These are phyloP conservation scores for Spathaspora passalidarum DNA, from an alignment of 805 yeast species.

Conservation along the genomic window DNA sequence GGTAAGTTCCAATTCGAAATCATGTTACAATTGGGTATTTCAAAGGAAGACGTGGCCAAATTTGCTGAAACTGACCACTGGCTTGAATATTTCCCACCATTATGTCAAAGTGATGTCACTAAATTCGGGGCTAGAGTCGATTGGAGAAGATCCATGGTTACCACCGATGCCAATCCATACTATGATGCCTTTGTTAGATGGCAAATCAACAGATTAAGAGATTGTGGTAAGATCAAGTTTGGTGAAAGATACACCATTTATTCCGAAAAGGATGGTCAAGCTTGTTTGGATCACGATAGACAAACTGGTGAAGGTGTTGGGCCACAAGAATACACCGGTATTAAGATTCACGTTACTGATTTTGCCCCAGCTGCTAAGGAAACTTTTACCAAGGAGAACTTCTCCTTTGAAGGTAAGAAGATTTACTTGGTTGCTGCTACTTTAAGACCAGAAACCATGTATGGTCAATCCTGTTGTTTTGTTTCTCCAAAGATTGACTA, in stretches of 20 bases:
- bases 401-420: constrained; percentile 53
- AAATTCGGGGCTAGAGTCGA: constrained; percentile 90
- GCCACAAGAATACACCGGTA: constrained; percentile 94
- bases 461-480: constrained; percentile 97
- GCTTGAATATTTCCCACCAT: constrained; percentile 89
- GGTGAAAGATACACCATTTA: constrained; percentile 98
- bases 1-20: constrained; percentile 95
- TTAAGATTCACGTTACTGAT: constrained; percentile 74
- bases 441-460: constrained; percentile 98
- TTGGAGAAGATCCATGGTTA: constrained; percentile 95
- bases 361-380: constrained; percentile 54
- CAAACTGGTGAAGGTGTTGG: constrained; percentile 94
- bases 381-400: constrained; percentile 44
- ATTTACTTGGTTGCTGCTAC: constrained; percentile 92
- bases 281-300: constrained; percentile 99
- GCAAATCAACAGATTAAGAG: constrained; percentile 90
- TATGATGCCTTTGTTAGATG: constrained; percentile 94
- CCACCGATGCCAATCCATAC: constrained; percentile 93
- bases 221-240: constrained; percentile 86
- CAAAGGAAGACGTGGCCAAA: constrained; percentile 75
- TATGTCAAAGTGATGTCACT: constrained; percentile 76
- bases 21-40: constrained; percentile 90
- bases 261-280: constrained; percentile 97
- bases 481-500: constrained; percentile 92
- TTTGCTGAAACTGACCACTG: constrained; percentile 93